Conservation (phyloP, 1,139 yeast species). For the Taphrina confusa region DNA sequence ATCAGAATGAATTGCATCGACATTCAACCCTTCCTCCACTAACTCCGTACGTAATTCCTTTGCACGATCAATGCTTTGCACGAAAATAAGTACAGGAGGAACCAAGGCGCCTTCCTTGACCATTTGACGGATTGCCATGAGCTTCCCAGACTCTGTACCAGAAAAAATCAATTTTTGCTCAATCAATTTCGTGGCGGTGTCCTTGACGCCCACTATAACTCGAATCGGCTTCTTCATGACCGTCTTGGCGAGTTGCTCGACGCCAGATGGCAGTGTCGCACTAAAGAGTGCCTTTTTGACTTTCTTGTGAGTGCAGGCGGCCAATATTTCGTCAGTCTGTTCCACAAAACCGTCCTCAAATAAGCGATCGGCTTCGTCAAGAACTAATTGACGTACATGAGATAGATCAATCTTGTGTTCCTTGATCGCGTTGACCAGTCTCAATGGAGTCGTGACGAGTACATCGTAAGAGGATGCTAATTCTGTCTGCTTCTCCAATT, state of each 20-base stretch:
- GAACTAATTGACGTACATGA: conserved; percentile 68
- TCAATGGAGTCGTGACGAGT: conserved; percentile 80
- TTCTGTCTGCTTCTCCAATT: conserved; percentile 55
- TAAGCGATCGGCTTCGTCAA: conserved; percentile 95
- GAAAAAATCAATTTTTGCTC: conserved; percentile 83
- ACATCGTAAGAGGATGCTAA: conserved; percentile 71
- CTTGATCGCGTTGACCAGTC: conserved; percentile 77
- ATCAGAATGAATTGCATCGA: conserved; percentile 95
- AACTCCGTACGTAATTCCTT: conserved; percentile 92
- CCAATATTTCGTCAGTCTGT: conserved; percentile 83
- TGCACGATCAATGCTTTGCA: conserved; percentile 90
- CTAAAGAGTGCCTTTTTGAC: conserved; percentile 74
- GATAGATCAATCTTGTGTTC: conserved; percentile 61
- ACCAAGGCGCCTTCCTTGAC: conserved; percentile 73
- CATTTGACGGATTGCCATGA: conserved; percentile 86
- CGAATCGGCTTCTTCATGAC: conserved; percentile 85
- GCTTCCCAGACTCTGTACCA: conserved; percentile 92
- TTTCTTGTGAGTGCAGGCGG: conserved; percentile 60
- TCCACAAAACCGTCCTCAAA: conserved; percentile 88
- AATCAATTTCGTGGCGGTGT: conserved; percentile 82
- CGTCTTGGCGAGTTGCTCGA: conserved; percentile 81
- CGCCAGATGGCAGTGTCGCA: conserved; percentile 93
- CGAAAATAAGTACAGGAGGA: conserved; percentile 90
- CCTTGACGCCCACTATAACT: conserved; percentile 88
- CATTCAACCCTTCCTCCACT: conserved; percentile 84